Conservation (phyloP, 2,329 filamentous ascomycete species). For the Macrophomina phaseolina region DNA sequence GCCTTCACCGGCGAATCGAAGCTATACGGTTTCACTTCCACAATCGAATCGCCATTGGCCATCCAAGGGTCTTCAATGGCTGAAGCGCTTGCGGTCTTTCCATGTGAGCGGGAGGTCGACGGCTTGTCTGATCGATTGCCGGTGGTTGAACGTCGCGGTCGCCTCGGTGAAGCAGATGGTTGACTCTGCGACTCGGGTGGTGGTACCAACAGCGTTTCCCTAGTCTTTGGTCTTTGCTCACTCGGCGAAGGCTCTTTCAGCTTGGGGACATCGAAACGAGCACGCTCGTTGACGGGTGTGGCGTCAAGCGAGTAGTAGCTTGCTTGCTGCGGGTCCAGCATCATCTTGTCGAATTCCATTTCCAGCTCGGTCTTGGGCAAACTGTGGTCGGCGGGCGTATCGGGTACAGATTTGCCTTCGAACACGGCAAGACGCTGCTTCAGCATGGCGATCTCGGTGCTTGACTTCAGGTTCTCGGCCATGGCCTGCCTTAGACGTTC, state of each 20-base stretch:
- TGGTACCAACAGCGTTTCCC: background rate
- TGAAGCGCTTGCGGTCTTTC: constrained; percentile 1
- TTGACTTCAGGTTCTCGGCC: constrained; percentile 40
- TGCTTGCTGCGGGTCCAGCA: constrained; percentile 26
- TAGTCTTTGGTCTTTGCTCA: background rate
- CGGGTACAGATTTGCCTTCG: constrained; percentile 29
- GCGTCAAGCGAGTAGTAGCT: constrained; percentile 20
- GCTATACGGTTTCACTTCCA: background rate
- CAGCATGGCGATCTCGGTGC: constrained; percentile 41
- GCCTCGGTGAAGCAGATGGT: background rate
- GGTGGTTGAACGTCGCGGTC: constrained; percentile 4
- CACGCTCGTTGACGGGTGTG: constrained; percentile 13
- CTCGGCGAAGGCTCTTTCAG: background rate
- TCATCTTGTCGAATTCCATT: constrained; percentile 18
- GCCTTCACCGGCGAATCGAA: background rate
- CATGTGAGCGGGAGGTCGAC: background rate
- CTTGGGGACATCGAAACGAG: background rate
- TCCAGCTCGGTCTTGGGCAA: constrained; percentile 18
- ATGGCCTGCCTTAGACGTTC: constrained; percentile 42
- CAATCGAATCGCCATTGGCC: background rate
- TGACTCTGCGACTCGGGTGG: background rate
- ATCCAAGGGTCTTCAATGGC: constrained; percentile 24
- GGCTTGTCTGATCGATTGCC: constrained; percentile 2
- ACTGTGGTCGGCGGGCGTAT: background rate
- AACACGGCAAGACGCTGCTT: constrained; percentile 40